A percentile compares a stretch with the other conserved stretches of the same genome.
phyloP scores from a whole-genome alignment of 768 basidiomycete genomes.

The Leccinum arenicola region DNA sequence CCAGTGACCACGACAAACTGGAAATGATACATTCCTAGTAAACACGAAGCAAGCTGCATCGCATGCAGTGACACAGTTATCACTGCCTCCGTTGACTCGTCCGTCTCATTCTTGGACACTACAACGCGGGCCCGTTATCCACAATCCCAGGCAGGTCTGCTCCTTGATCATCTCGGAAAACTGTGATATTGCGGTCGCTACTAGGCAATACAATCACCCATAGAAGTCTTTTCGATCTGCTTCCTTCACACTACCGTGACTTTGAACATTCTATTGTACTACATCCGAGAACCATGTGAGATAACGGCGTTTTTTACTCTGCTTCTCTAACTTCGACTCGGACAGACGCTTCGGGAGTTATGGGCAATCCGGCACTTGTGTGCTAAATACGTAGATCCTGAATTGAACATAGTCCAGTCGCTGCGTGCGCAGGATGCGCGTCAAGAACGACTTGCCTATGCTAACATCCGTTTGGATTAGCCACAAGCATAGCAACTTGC shows the following conservation, averaged over 20 bases:
- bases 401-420: background rate
- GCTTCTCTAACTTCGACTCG: background rate
- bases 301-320: background rate
- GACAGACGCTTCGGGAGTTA: background rate
- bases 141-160: no score
- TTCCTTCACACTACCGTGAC: background rate
- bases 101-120: no score
- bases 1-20: no score
- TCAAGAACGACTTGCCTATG: background rate
- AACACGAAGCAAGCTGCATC: no score
- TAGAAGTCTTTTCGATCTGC: background rate
- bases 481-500: background rate
- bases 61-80: no score
- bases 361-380: background rate
- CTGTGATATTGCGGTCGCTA: no score
- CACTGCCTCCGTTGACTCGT: no score
- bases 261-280: background rate
- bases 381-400: background rate
- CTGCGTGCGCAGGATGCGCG: background rate
- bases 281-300: background rate
- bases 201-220: background rate
- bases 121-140: no score
- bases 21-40: no score
- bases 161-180: no score
- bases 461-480: background rate